Conservation (phyloP, 352 stramenopile species). For the Phytopythium montanum region DNA sequence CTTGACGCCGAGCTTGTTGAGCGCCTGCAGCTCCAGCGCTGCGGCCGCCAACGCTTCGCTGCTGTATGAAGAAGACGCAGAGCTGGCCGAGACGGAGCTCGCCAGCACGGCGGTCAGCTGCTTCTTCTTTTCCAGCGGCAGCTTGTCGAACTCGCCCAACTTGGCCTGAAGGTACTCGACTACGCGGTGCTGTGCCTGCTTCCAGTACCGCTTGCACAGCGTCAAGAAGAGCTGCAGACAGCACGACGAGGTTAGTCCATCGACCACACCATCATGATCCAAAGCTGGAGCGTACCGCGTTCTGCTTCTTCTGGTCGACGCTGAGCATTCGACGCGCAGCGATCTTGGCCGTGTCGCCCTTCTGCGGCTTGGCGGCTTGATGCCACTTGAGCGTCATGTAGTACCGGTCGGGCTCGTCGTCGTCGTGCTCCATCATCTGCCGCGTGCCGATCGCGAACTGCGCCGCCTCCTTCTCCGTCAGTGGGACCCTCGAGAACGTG, state of each 20-base stretch:
- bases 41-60: slow-evolving; percentile 14
- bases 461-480: slow-evolving; percentile 47
- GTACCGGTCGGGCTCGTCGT: slow-evolving; percentile 42
- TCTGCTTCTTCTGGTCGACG: slow-evolving; percentile 73
- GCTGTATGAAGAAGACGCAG: slow-evolving; percentile 3
- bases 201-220: slow-evolving; percentile 76
- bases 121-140: slow-evolving; percentile 18
- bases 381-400: slow-evolving; percentile 88
- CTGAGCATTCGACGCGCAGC: slow-evolving; percentile 59
- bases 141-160: slow-evolving; percentile 26
- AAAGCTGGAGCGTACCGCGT: slow-evolving; percentile 23
- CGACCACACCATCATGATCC: background rate
- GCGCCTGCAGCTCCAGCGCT: slow-evolving; percentile 53
- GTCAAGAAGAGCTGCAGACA: slow-evolving; percentile 47
- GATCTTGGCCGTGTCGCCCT: slow-evolving; percentile 84
- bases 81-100: slow-evolving; percentile 13
- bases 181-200: slow-evolving; percentile 62
- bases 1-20: slow-evolving; percentile 62
- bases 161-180: slow-evolving; percentile 72
- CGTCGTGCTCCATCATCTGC: slow-evolving; percentile 77
- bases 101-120: slow-evolving; percentile 1
- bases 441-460: slow-evolving; percentile 73
- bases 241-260: background rate
- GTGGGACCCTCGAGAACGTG: slow-evolving; percentile 64
- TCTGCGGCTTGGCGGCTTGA: slow-evolving; percentile 73